Base-by-base conservation (phyloP, 805 yeast species). In the Blastobotrys robertii region DNA sequence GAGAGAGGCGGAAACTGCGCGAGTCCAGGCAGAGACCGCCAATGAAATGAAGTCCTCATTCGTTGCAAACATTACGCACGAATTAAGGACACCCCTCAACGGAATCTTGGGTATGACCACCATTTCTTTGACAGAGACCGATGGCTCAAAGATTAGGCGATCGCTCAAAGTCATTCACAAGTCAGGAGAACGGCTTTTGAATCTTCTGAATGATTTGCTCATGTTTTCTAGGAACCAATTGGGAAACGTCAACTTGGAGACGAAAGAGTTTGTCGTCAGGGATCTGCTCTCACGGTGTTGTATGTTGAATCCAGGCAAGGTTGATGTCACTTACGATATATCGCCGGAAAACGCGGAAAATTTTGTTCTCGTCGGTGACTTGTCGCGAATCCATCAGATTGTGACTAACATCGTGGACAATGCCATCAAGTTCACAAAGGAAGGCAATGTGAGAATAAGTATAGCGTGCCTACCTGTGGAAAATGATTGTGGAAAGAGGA, bases 91-190 rank as follows among this genome's bases (percentile, higher is more conserved):
- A 0, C 98, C 98, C 1, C 68, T 92, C 48, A 92, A 92, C 60
- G 98, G 98, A 58, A 92, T 92, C 34, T 66, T 92, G 43, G 97
- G 97, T 49, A 84, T 90, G 88, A 84, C 97, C 0, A 83, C 94
- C 2, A 82, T 90, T 44, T 88, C 95, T 4, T 78, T 87, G 84
- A 92, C 84, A 14, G 97, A 88, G 56, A 69, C 69, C 25, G 90
- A 84, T 51, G 69, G 70, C 3, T 62, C 68, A 10, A 77, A 79
- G 50, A 78, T 87, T 10, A 81, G 82, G 53, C 79, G 80, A 39
- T 80, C 88, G 12, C 65, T 88, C 52, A 83, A 82, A 49, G 72
- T 90, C 42, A 88, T 90, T 42, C 85, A 84, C 63, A 74, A 95
- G 56, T 82, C 94, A 25, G 98, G 98, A 32, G 97, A 92, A 62